Base-by-base conservation (phyloP, 495 filamentous ascomycete genomes). In the Penicillium taxi region DNA sequence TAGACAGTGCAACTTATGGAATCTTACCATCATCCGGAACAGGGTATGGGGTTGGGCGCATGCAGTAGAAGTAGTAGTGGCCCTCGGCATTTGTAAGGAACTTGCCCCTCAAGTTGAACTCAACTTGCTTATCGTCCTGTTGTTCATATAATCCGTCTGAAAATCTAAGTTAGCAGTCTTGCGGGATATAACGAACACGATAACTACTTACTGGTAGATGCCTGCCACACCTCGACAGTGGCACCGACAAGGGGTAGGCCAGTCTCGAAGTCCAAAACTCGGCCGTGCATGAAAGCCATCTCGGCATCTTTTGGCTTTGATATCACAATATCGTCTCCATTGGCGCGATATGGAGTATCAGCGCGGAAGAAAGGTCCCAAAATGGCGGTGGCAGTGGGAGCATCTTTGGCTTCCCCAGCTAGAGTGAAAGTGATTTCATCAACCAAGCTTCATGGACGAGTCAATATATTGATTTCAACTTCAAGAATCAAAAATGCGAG, bases 121-220 rank as follows among this genome's bases (percentile, higher is more conserved):
- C 82, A 5, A 73, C 69, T 66, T 85, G 80, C 15, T 75, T 56
- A 2, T 67, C 59, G 42, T 89, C 83, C 61, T 86, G 81, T 64
- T 85, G 81, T 65, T 87, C 82, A 50, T 89, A 89, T 38, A 86
- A 55, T 1, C 84, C 84, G 46, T 87, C n/a, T n/a, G n/a, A n/a
- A n/a, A n/a, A n/a, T n/a, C n/a, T n/a, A n/a, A n/a, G n/a, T n/a
- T n/a, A n/a, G n/a, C n/a, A n/a, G n/a, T n/a, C n/a, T n/a, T n/a
- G n/a, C n/a, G n/a, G n/a, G n/a, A n/a, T n/a, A n/a, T n/a, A n/a
- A n/a, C n/a, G n/a, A n/a, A n/a, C n/a, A n/a, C n/a, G n/a, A n/a
- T n/a, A n/a, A n/a, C n/a, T n/a, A n/a, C n/a, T n/a, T n/a, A n/a
- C n/a, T 86, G 11, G 82, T 81, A 4, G 76, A 80, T 6, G 80